A percentile compares a stretch with the other conserved stretches of the same genome.
Conservation (phyloP, 1,284 basidiomycete genomes). For the Pyrrhoderma noxium region DNA sequence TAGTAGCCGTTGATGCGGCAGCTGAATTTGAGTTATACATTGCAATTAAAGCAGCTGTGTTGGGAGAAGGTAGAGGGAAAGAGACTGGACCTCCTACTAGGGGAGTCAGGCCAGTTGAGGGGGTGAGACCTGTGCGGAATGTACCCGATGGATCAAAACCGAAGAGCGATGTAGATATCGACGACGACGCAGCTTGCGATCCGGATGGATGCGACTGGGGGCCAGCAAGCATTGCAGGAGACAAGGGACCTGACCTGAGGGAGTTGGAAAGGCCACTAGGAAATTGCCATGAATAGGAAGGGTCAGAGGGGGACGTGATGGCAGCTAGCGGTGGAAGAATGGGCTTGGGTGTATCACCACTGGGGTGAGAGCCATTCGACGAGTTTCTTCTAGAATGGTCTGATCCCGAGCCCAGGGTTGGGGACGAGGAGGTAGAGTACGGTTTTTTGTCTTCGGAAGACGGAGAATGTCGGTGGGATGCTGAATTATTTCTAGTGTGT, state of each 20-base stretch:
- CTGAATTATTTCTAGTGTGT: constrained; percentile 29
- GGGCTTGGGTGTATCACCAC: constrained; percentile 38
- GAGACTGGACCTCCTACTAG: constrained; percentile 67
- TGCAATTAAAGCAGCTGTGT: constrained; percentile 87
- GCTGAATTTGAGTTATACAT: constrained; percentile 72
- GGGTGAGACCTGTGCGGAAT: constrained; percentile 74
- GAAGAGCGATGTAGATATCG: constrained; percentile 25
- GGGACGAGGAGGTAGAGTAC: constrained; percentile 17
- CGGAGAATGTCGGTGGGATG: constrained; percentile 26
- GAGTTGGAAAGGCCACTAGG: constrained; percentile 59
- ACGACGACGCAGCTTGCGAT: constrained; percentile 24
- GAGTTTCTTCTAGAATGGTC: constrained; percentile 9
- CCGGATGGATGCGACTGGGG: constrained; percentile 46
- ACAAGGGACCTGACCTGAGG: constrained; percentile 84
- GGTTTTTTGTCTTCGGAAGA: background rate
- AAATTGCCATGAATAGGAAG: constrained; percentile 69
- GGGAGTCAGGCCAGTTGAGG: constrained; percentile 81
- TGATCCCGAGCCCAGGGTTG: background rate
- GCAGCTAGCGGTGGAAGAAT: constrained; percentile 83
- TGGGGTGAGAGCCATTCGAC: constrained; percentile 12
- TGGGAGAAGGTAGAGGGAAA: constrained; percentile 83
- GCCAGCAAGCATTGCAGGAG: constrained; percentile 91
- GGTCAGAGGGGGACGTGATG: constrained; percentile 78
- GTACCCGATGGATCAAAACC: constrained; percentile 64
- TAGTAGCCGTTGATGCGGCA: constrained; percentile 57